Evolutionary conservation across 345 rosid genomes (phyloP).

Genomic region (Eucalyptus cloeziana): DNA sequence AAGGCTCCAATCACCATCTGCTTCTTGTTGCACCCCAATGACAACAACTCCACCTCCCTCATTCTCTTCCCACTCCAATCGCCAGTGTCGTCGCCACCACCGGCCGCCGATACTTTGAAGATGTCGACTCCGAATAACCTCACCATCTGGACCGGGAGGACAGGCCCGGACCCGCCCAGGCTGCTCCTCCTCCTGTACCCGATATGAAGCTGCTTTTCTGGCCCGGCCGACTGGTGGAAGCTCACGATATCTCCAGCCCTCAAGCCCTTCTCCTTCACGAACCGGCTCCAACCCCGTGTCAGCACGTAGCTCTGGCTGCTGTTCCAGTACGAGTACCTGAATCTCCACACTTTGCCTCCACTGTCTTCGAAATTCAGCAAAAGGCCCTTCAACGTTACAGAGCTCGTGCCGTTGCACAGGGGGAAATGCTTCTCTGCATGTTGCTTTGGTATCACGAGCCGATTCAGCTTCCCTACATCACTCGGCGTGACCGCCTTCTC

Average conservation of each 20-base stretch:
- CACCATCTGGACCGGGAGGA: conserved; percentile 37
- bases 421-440: conserved; percentile 82
- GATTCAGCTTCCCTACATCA: conserved; percentile 57
- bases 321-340: conserved; percentile 93
- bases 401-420: conserved; percentile 17
- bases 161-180: not conserved
- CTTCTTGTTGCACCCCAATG: conserved; percentile 58
- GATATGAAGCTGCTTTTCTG: conserved; percentile 57
- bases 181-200: conserved; percentile 35
- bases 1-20: conserved; percentile 52
- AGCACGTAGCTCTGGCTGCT: conserved; percentile 94
- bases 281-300: conserved; percentile 96
- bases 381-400: conserved; percentile 31
- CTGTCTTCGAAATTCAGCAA: conserved; percentile 63
- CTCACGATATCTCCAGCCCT: conserved; percentile 77
- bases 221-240: conserved; percentile 73
- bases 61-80: conserved; percentile 42
- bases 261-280: conserved; percentile 73
- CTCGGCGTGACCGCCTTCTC: conserved; percentile 55
- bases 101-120: not conserved
- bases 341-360: conserved; percentile 78
- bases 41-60: conserved; percentile 43
- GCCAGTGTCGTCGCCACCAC: not conserved
- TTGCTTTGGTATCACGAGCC: conserved; percentile 49
- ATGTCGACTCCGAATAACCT: conserved; percentile 23